Conservation (phyloP, 257 asterid species). For the Petunia secreta region DNA sequence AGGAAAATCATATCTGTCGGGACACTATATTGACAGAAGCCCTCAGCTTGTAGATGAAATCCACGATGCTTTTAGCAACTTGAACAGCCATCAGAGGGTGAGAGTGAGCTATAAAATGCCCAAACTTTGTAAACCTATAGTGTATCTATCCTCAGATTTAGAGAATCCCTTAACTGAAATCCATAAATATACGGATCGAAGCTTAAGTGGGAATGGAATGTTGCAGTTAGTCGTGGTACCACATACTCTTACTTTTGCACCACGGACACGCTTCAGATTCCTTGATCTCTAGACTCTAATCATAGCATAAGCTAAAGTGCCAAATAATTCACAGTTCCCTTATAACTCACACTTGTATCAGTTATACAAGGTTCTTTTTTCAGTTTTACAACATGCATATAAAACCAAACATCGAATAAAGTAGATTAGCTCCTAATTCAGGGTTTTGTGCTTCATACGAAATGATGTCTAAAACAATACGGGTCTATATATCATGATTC, state of each 20-base stretch:
- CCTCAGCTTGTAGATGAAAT: slow-evolving; percentile 13
- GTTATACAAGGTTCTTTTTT: too few relatives aligned
- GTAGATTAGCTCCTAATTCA: too few relatives aligned
- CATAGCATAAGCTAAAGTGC: too few relatives aligned
- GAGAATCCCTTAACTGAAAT: neutral
- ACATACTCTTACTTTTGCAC: neutral
- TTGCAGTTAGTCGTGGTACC: neutral
- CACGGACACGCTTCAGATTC: neutral
- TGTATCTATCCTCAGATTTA: neutral
- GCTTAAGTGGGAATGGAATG: too few relatives aligned
- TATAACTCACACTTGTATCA: too few relatives aligned
- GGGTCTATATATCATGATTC: too few relatives aligned
- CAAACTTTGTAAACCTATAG: neutral
- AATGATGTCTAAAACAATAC: too few relatives aligned
- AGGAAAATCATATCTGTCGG: neutral
- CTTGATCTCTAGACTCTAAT: too few relatives aligned
- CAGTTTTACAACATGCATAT: too few relatives aligned
- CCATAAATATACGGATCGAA: neutral
- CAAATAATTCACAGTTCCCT: neutral
- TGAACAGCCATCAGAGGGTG: neutral
- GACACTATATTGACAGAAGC: neutral
- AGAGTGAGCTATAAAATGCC: neutral
- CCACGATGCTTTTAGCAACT: neutral
- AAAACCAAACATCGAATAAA: too few relatives aligned
- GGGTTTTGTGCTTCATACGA: too few relatives aligned